Evolutionary conservation across 148 eudicot species (phyloP).

Genomic region (Dysphania ambrosioides): DNA sequence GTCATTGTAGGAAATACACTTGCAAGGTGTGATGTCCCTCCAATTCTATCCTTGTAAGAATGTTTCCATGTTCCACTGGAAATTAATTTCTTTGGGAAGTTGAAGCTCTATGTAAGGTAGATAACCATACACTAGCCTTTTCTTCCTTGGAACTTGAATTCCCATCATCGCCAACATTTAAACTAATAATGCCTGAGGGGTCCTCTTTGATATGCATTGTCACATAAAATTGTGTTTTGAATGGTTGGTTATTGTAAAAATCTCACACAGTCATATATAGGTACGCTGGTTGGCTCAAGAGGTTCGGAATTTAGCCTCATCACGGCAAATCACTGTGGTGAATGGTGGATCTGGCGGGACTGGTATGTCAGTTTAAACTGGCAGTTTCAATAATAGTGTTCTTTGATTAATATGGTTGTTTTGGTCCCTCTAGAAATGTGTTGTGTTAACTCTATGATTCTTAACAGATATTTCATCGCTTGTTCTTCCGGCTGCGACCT

Average conservation of each 20-base stretch:
- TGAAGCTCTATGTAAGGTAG: background rate
- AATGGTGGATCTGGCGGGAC: conserved; percentile 58
- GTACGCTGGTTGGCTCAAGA: conserved; percentile 84
- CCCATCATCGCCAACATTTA: background rate
- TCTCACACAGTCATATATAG: conserved; percentile 36
- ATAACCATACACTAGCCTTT: background rate
- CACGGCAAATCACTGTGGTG: conserved; percentile 69
- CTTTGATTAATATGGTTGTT: background rate
- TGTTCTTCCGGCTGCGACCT: conserved; percentile 69
- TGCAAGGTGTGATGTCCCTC: background rate
- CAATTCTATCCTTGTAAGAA: background rate
- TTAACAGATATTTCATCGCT: conserved; percentile 50
- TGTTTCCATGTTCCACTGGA: background rate
- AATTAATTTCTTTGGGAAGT: background rate
- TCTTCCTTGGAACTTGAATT: background rate
- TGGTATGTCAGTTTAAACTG: conserved; percentile 31
- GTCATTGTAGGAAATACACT: background rate
- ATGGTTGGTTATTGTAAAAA: background rate
- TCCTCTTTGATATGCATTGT: background rate
- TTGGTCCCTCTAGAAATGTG: background rate
- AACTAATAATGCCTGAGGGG: background rate
- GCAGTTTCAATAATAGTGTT: background rate
- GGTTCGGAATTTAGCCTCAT: conserved; percentile 63
- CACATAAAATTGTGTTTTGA: background rate
- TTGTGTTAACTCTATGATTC: conserved; percentile 8